Base-by-base conservation (phyloP, 208 protist genomes). In the Endotrypanum monterogeii region DNA sequence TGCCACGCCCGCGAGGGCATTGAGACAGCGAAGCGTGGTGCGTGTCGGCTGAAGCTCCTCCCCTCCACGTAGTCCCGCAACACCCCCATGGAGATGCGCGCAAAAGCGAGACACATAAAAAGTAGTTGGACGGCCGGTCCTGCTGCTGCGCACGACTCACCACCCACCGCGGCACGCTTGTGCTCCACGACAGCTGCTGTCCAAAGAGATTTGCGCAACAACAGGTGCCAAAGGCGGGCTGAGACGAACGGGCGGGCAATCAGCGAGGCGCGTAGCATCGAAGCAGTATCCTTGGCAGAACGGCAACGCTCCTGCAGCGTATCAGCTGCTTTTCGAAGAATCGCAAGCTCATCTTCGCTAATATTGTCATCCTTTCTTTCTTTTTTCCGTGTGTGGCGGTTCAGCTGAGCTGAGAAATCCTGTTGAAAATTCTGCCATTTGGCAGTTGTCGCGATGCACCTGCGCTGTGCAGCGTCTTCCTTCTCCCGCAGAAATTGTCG, bases 21-120 rank as follows among this genome's bases (percentile, higher is more conserved):
- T 0, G 92, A 96, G 3, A 85, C 90, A 20, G 86, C 90, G 80
- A 96, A 96, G n/a, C 92, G 84, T n/a, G 92, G 92, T 1, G 89
- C 68, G 55, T 69, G 69, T 14, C 68, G 62, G 73, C 83, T 91
- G 25, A 96, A 50, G 14, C 71, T 65, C 14, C 74, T 58, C 25
- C 92, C 89, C 9, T 90, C 61, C 30, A 91, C 76, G 66, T 90
- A 89, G 65, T 92, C 88, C 18, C 80, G 82, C 67, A 95, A 67
- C 0, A 87, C 73, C 14, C 90, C 90, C 58, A 95, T 76, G 5
- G 77, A 41, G 6, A 96, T 60, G 30, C 86, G 83, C 1, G 79
- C 66, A 5, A 91, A 52, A 14, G 79, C 76, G 6, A 89, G 73
- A 50, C 76, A 86, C 79, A 86, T 83, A 48, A 76, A 30, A 56